A percentile compares a stretch with the other conserved stretches of the same genome.
Evolutionary conservation across 257 asterid species (phyloP).

Genomic region (Gentiana straminea): DNA sequence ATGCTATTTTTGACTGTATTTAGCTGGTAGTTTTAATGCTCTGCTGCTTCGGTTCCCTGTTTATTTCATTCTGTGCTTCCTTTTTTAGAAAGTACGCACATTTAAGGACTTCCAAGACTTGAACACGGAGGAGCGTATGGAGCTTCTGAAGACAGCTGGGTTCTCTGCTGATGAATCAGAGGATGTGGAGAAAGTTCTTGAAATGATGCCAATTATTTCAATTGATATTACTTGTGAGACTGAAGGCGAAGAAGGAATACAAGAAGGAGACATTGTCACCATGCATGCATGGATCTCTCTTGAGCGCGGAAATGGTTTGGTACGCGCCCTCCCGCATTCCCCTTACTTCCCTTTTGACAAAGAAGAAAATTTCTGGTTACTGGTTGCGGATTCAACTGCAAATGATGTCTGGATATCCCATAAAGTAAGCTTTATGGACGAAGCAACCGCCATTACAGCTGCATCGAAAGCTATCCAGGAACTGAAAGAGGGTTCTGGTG

Average conservation of each 20-base stretch:
- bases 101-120: slow-evolving; percentile 80
- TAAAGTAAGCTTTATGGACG: slow-evolving; percentile 86
- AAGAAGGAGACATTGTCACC: slow-evolving; percentile 89
- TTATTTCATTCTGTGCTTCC: slow-evolving; percentile 5
- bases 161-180: slow-evolving; percentile 59
- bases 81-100: slow-evolving; percentile 68
- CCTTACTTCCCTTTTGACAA: slow-evolving; percentile 73
- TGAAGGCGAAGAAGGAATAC: slow-evolving; percentile 97
- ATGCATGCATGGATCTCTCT: slow-evolving; percentile 95
- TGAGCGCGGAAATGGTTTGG: slow-evolving; percentile 49
- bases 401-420: slow-evolving; percentile 96
- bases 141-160: slow-evolving; percentile 78
- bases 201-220: slow-evolving; percentile 87
- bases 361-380: slow-evolving; percentile 89
- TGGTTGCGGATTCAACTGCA: slow-evolving; percentile 69
- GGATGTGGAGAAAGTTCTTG: slow-evolving; percentile 85
- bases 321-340: slow-evolving; percentile 78
- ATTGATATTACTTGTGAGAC: slow-evolving; percentile 87
- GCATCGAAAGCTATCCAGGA: slow-evolving; percentile 94
- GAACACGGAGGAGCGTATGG: slow-evolving; percentile 64
- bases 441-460: slow-evolving; percentile 65
- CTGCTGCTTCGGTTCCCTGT: background rate
- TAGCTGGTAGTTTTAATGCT: background rate
- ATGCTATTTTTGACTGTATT: too few relatives aligned
- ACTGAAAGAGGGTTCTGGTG: slow-evolving; percentile 82